phyloP scores from a whole-genome alignment of 2,329 filamentous ascomycete genomes.

The Stenocarpella maydis region DNA sequence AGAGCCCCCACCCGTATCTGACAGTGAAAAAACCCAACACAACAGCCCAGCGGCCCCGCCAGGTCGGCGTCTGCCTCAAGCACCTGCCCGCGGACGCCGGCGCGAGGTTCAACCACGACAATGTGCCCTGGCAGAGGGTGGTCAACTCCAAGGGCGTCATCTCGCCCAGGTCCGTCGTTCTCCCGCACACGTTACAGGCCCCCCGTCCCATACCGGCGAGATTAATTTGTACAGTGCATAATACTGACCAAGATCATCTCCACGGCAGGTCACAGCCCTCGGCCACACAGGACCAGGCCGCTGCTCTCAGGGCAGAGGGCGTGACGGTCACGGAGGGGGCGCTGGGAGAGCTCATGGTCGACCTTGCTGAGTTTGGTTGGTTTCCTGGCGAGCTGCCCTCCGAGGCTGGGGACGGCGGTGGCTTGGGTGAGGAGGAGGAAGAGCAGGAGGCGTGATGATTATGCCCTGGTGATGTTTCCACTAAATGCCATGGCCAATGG shows the following conservation, averaged over 20 bases:
- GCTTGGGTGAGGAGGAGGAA: constrained; percentile 41
- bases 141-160: constrained; percentile 88
- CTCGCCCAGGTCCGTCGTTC: constrained; percentile 72
- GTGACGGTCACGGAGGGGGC: constrained; percentile 58
- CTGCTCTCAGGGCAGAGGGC: constrained; percentile 59
- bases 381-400: constrained; percentile 62
- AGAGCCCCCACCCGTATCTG: too few relatives aligned
- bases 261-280: constrained; percentile 59
- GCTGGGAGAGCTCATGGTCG: constrained; percentile 60
- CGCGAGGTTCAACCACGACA: constrained; percentile 72
- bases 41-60: constrained; percentile 76
- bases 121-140: constrained; percentile 94
- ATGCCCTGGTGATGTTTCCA: neutral
- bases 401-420: constrained; percentile 41
- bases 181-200: too few relatives aligned
- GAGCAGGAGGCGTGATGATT: constrained; percentile 25
- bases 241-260: too few relatives aligned
- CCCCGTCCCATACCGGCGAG: neutral
- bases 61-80: constrained; percentile 91
- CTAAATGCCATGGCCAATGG: accelerated
- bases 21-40: neutral
- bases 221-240: too few relatives aligned
- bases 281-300: constrained; percentile 59
- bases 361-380: constrained; percentile 63
- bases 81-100: constrained; percentile 71